These are phyloP conservation scores for Talaromyces amestolkiae DNA, from an alignment of 2,329 filamentous ascomycete species.

Conservation along the genomic window DNA sequence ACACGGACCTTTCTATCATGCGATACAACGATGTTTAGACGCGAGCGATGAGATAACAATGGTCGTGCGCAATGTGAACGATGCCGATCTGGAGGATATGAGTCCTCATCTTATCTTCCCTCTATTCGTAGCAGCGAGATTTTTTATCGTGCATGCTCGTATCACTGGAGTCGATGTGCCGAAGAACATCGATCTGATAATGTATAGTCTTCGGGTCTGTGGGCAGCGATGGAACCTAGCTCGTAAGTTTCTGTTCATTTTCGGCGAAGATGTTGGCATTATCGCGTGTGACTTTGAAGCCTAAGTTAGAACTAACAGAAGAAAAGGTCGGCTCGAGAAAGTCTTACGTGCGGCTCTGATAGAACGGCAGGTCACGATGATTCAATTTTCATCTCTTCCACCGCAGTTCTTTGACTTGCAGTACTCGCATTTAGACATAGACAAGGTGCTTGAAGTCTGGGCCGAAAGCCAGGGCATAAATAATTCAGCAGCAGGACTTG, in stretches of 20 bases:
- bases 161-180: slow-evolving; percentile 4
- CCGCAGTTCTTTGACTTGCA: slow-evolving; percentile 11
- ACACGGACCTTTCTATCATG: slow-evolving; percentile 3
- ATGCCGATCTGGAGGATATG: background rate
- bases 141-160: slow-evolving; percentile 6
- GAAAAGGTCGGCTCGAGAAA: background rate
- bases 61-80: slow-evolving; percentile 3
- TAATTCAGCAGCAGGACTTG: background rate
- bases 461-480: slow-evolving; percentile 4
- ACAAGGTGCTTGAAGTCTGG: slow-evolving; percentile 8
- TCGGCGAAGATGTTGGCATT: background rate
- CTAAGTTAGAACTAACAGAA: background rate
- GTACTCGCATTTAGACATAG: slow-evolving; percentile 7
- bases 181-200: background rate
- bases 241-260: background rate
- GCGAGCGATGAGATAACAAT: slow-evolving; percentile 11
- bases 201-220: slow-evolving; percentile 4
- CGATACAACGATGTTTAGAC: slow-evolving; percentile 7
- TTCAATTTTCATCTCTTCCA: slow-evolving; percentile 6
- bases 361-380: slow-evolving; percentile 9
- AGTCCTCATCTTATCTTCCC: slow-evolving; percentile 12
- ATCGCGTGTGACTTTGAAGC: background rate
- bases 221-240: slow-evolving; percentile 11
- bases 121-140: slow-evolving; percentile 6
- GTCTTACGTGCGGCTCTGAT: background rate